Percentiles rank a stretch among this genome's conserved stretches.
phyloP scores from a whole-genome alignment of 495 filamentous ascomycete species.

The Aspergillus taichungensis region DNA sequence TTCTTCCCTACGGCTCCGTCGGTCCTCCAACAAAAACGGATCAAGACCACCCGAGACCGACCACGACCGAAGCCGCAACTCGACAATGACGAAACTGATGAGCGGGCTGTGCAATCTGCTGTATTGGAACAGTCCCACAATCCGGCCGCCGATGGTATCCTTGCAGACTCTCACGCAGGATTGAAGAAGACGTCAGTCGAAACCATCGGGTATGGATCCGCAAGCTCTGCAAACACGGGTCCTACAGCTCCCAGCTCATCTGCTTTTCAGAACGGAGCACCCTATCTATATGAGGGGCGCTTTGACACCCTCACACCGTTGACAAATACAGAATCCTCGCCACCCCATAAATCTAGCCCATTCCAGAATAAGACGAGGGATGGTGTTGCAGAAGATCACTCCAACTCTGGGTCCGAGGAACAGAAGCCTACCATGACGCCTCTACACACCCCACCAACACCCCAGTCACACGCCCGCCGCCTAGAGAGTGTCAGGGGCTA shows the following conservation, averaged over 20 bases:
- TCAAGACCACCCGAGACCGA: constrained; percentile 33
- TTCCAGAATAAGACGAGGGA: constrained; percentile 27
- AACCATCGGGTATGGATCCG: constrained; percentile 51
- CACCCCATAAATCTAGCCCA: constrained; percentile 51
- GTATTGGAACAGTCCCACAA: constrained; percentile 5
- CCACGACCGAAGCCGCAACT: constrained; percentile 23
- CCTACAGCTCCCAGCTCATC: constrained; percentile 52
- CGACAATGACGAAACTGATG: constrained; percentile 13
- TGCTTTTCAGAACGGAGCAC: constrained; percentile 22
- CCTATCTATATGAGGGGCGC: constrained; percentile 39
- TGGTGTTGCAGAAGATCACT: constrained; percentile 11
- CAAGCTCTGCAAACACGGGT: constrained; percentile 55
- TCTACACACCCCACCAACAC: constrained; percentile 40
- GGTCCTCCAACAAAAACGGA: constrained; percentile 49
- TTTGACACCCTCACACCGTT: constrained; percentile 63
- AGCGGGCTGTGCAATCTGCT: not conserved
- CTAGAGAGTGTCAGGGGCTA: constrained; percentile 55
- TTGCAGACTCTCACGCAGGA: constrained; percentile 5
- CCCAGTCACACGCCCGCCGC: constrained; percentile 52
- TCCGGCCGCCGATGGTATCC: constrained; percentile 4
- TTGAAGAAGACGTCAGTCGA: constrained; percentile 8
- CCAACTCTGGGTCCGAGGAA: constrained; percentile 9
- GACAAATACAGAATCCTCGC: constrained; percentile 69
- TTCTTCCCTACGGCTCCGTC: constrained; percentile 84
- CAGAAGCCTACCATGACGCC: constrained; percentile 36